Conservation (phyloP, 2,329 filamentous ascomycete genomes). For the Fragosphaeria purpurea region DNA sequence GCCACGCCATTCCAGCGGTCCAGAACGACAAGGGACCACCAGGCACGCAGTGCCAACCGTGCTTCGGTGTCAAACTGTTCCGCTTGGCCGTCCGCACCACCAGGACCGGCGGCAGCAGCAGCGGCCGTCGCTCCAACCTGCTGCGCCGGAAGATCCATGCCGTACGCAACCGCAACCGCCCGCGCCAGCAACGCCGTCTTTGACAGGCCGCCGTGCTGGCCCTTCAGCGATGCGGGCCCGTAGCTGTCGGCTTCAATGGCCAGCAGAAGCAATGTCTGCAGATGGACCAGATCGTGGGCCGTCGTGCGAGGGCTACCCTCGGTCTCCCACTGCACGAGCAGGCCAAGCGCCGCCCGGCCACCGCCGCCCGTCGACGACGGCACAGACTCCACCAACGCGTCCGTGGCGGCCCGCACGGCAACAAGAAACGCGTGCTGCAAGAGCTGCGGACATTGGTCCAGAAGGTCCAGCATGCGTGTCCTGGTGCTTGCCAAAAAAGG, state of each 20-base stretch:
- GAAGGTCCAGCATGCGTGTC: constrained; percentile 41
- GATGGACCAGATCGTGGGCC: constrained; percentile 44
- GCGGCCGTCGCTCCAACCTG: constrained; percentile 20
- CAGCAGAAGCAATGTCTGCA: constrained; percentile 58
- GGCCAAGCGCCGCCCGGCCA: constrained; percentile 32
- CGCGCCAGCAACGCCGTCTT: constrained; percentile 50
- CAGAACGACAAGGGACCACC: constrained; percentile 63
- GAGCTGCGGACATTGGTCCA: constrained; percentile 44
- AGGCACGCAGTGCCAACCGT: constrained; percentile 52
- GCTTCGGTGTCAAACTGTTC: constrained; percentile 47
- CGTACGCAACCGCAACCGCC: constrained; percentile 56
- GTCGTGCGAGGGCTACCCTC: constrained; percentile 26
- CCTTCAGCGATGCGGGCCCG: constrained; percentile 30
- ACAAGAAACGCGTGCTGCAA: constrained; percentile 56
- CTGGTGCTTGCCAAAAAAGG: constrained; percentile 54
- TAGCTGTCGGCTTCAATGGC: constrained; percentile 55
- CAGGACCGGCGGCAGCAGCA: constrained; percentile 42
- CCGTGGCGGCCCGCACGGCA: constrained; percentile 50
- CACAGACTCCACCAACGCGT: constrained; percentile 32
- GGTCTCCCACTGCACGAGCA: constrained; percentile 44
- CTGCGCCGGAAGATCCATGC: constrained; percentile 48
- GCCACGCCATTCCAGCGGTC: constrained; percentile 67
- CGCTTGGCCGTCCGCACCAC: constrained; percentile 21
- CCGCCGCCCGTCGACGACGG: constrained; percentile 2
- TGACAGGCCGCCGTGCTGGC: constrained; percentile 34